Percentiles rank a stretch among this genome's conserved stretches.
These are phyloP conservation scores for Alternaria ventricosa DNA, from an alignment of 2,329 filamentous ascomycete genomes.

Conservation along the genomic window DNA sequence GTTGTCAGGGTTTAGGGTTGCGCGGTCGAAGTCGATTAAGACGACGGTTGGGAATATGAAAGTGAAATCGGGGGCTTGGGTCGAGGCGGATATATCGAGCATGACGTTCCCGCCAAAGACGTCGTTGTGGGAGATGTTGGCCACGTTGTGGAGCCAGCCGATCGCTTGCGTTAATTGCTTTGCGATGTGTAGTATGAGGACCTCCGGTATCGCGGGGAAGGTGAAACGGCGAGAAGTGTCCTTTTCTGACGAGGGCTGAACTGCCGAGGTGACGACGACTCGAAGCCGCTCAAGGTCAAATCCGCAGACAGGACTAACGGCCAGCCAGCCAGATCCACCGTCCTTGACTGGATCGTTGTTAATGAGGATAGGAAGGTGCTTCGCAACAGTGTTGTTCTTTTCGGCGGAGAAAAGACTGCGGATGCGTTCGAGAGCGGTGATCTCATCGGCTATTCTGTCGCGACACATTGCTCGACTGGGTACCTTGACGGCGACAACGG, in stretches of 20 bases:
- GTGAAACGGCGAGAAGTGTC: no score
- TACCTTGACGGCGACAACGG: neutral
- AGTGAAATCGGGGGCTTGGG: neutral
- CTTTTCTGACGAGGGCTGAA: neutral
- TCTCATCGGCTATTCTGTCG: neutral
- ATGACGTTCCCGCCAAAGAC: neutral
- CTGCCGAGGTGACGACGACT: neutral
- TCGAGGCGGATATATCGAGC: neutral
- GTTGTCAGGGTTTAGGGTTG: neutral
- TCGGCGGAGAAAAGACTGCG: neutral
- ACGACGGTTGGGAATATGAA: neutral
- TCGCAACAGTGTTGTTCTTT: neutral
- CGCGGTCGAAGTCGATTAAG: constrained; percentile 1
- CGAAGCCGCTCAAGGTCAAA: neutral
- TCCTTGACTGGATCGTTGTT: neutral
- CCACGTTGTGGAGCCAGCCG: neutral
- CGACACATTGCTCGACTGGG: neutral
- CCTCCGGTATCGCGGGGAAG: neutral
- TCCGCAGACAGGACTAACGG: neutral
- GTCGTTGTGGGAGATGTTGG: neutral
- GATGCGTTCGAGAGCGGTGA: neutral
- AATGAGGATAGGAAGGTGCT: neutral
- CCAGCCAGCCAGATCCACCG: neutral
- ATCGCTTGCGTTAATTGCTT: neutral
- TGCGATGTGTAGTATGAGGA: neutral